Base-by-base conservation (phyloP, 352 stramenopile genomes). In the Hyaloperonospora arabidopsidis region DNA sequence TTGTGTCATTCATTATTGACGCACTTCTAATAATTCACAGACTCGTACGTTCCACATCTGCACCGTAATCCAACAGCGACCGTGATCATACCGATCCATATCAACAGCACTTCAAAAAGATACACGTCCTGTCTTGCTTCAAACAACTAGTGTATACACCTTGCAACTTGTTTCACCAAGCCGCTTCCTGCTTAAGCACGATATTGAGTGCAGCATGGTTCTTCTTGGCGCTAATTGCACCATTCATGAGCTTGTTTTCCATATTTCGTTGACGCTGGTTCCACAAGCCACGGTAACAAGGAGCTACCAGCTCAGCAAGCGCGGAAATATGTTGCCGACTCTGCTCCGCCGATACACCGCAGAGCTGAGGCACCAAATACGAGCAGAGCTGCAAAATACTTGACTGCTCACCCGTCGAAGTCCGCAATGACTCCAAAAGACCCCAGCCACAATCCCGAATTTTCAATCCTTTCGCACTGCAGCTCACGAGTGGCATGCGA, bases 371-470 rank as follows among this genome's bases (percentile, higher is more conserved):
- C 46, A 73, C 65, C 25, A 82, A 53, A 49, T 79, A 74, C 38
- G 72, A 82, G 40, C 69, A 79, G n/a, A 82, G 54, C 54, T 82
- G 69, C n/a, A 82, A 44, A 29, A 82, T 70, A 34, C 63, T 82
- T 50, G 72, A 75, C 32, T 62, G 52, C 22, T 72, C 67, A 17
- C 67, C 64, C 6, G 54, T 38, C 4, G 60, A 36, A 1, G 34
- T 55, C 2, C 55, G 49, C 21, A 82, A 45, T 29, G 69, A 52
- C 44, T 77, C 67, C n/a, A 82, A 48, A 5, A 75, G 47, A 5
- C 72, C 71, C 72, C 72, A 82, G 39, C 72, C 72, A 43, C 60
- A 74, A 51, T 82, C 72, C 2, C 69, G 69, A 32, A 82, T 69
- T 56, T 79, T 61, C 1, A 74, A 54, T 17, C 68, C 61, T 36